Evolutionary conservation across 805 yeast species (phyloP).

Genomic region (Wickerhamomyces hampshirensis): DNA sequence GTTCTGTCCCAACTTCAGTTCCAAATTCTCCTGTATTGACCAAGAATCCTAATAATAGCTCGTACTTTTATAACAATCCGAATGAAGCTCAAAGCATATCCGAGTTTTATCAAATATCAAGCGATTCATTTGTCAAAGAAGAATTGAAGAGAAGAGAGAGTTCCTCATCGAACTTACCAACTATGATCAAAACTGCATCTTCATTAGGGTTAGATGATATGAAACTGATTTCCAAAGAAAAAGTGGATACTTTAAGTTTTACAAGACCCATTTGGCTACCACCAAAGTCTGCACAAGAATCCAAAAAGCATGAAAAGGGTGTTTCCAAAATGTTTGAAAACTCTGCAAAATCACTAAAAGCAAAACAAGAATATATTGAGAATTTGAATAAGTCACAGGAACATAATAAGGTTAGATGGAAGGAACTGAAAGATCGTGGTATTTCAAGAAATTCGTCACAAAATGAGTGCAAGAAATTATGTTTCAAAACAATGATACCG

Average conservation of each 20-base stretch:
- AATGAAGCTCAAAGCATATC: slow-evolving; percentile 24
- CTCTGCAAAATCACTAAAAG: slow-evolving; percentile 17
- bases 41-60: neutral
- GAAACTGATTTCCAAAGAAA: slow-evolving; percentile 43
- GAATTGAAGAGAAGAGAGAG: slow-evolving; percentile 17
- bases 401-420: slow-evolving; percentile 18
- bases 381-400: slow-evolving; percentile 5
- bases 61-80: slow-evolving; percentile 12
- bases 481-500: slow-evolving; percentile 20
- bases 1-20: too few species aligned
- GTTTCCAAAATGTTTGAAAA: slow-evolving; percentile 37
- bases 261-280: slow-evolving; percentile 70
- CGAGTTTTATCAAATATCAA: slow-evolving; percentile 19
- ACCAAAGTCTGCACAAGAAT: slow-evolving; percentile 54
- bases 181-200: slow-evolving; percentile 32
- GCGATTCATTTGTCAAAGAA: slow-evolving; percentile 11
- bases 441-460: slow-evolving; percentile 12
- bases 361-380: slow-evolving; percentile 7
- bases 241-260: slow-evolving; percentile 31
- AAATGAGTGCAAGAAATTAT: slow-evolving; percentile 17
- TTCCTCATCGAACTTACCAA: slow-evolving; percentile 27
- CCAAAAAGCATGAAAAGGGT: slow-evolving; percentile 49
- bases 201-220: slow-evolving; percentile 51
- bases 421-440: slow-evolving; percentile 15
- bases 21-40: slow-evolving; percentile 2